Evolutionary conservation across 345 rosid species (phyloP), one percentile per base, ranked within the genome.

Genomic region (Boechera divaricarpa): DNA sequence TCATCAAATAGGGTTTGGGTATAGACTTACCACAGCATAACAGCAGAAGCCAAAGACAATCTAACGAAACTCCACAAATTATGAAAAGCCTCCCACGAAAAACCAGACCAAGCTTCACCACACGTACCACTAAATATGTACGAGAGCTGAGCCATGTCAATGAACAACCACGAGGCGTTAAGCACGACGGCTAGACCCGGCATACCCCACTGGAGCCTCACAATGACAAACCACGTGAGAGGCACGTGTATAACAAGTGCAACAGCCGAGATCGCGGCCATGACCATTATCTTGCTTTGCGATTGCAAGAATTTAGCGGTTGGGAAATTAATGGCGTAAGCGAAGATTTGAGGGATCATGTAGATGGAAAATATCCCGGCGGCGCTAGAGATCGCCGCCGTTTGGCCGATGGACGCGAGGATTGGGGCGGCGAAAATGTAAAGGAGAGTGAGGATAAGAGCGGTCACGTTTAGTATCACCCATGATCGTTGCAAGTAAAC

Each of bases 331-430:
- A 85, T 1, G 0, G 97, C 89, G 67, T 89, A 94, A 1, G 94
- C 93, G 10, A 90, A 94, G 7, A 92, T 80, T 60, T 94, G 98
- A 0, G 98, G 98, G 26, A 94, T 84, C 98, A 94, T 92, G 88
- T 89, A 92, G 4, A 89, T 51, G 1, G 98, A 66, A 21, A 94
- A 87, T 0, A 18, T 32, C 29, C 98, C 98, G 0, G 98, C 98
- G 1, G 89, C 87, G 59, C 81, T 77, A 0, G 98, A 90, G 63
- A 94, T 89, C 5, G 78, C 72, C 7, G 73, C 42, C 1, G 91
- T 89, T 83, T 94, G 97, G 8, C 98, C 98, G 7, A 94, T 90
- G 21, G 77, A 76, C 10, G 36, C 47, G 55, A 94, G 81, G 38
- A 92, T 5, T 21, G 67, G 84, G 2, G 81, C 80, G 0, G 97